Conservation (phyloP, 2,329 filamentous ascomycete species). For the Zymoseptoria crescenta region DNA sequence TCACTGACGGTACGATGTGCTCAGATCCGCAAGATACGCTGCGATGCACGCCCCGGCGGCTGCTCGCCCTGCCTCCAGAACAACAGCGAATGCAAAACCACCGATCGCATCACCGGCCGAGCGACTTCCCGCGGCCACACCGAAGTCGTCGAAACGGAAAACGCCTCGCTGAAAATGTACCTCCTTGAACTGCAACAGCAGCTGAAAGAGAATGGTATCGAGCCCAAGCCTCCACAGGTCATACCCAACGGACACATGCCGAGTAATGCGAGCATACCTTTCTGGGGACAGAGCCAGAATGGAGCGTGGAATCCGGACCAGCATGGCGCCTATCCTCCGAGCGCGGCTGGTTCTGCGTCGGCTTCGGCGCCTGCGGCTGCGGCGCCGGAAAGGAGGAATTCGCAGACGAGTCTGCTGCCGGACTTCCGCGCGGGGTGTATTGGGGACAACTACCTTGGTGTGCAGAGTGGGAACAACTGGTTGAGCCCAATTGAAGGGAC, state of each 20-base stretch:
- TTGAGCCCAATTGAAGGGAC: conserved; percentile 70
- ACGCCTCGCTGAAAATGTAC: conserved; percentile 57
- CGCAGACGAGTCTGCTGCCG: conserved; percentile 28
- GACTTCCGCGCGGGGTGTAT: conserved; percentile 41
- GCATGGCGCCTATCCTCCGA: not conserved
- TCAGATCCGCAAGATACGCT: conserved; percentile 77
- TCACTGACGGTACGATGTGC: not conserved
- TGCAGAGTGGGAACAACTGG: conserved; percentile 54
- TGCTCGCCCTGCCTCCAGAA: conserved; percentile 75
- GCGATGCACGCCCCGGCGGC: conserved; percentile 70
- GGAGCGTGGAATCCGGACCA: not conserved
- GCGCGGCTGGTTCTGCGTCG: not conserved
- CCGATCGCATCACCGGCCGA: conserved; percentile 76
- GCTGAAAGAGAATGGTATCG: conserved; percentile 52
- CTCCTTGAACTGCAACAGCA: conserved; percentile 62
- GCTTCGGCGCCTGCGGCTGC: not conserved
- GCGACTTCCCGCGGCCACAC: conserved; percentile 72
- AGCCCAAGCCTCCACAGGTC: conserved; percentile 34
- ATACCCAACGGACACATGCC: conserved; percentile 3
- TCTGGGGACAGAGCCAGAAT: not conserved
- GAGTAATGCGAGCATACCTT: not conserved
- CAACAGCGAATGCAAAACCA: conserved; percentile 71
- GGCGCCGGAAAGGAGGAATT: not conserved
- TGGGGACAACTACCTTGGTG: conserved; percentile 60
- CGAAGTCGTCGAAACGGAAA: conserved; percentile 67